phyloP scores from a whole-genome alignment of 148 eudicot genomes.

The Vaccinium myrtillus region DNA sequence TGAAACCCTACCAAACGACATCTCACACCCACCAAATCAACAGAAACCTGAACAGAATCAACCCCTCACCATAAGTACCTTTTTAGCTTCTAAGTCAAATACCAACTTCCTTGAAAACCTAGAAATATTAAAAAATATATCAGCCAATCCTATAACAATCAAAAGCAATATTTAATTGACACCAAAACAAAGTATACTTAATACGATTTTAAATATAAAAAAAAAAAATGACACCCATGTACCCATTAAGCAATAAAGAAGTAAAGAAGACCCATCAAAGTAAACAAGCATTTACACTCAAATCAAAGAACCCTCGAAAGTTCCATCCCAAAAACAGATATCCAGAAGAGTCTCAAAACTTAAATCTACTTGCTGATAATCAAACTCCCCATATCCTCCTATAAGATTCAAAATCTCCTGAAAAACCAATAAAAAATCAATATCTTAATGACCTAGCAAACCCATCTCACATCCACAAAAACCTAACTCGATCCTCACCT shows the following conservation, averaged over 20 bases:
- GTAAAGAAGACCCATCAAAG: background rate
- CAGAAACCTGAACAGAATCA: background rate
- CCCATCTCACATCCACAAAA: background rate
- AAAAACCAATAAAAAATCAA: background rate
- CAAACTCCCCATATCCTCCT: background rate
- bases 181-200: background rate
- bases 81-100: conserved; percentile 33
- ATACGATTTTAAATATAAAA: background rate
- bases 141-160: background rate
- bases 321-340: background rate
- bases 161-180: background rate
- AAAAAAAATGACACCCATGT: background rate
- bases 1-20: conserved; percentile 1
- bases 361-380: background rate
- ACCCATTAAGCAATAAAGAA: background rate
- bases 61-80: background rate
- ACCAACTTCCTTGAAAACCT: conserved; percentile 27
- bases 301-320: background rate
- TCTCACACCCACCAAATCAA: conserved; percentile 4
- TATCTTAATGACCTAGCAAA: background rate
- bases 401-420: background rate
- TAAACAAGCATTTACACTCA: background rate
- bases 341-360: background rate
- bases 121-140: background rate
- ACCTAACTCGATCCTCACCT: background rate